Percentiles rank a stretch among this genome's conserved stretches.
phyloP scores from a whole-genome alignment of 208 protist species.

The Trypanosoma mega region DNA sequence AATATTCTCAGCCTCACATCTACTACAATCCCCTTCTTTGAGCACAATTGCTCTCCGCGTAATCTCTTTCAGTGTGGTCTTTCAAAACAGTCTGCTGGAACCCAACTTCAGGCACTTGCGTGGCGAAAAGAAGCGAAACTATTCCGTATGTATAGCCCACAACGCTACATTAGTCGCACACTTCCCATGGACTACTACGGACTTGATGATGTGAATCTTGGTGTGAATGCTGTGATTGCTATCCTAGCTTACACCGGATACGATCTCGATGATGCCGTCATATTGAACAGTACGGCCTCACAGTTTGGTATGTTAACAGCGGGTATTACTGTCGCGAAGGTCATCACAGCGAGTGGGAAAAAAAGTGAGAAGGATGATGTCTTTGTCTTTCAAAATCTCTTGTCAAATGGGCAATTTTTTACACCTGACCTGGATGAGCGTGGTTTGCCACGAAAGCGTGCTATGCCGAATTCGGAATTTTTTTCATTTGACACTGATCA shows the following conservation, averaged over 20 bases:
- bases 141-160: conserved; percentile 96
- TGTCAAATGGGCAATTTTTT: conserved; percentile 67
- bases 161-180: conserved; percentile 95
- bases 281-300: conserved; percentile 98
- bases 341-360: conserved; percentile 57
- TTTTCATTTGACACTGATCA: conserved; percentile 81
- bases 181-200: conserved; percentile 92
- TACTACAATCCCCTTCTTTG: conserved; percentile 98
- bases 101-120: conserved; percentile 88
- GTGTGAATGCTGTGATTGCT: conserved; percentile 99
- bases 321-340: conserved; percentile 92
- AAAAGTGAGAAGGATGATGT: conserved; percentile 50
- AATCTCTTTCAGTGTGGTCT: conserved; percentile 99
- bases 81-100: conserved; percentile 99
- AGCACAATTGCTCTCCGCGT: conserved; percentile 99
- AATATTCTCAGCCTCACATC: conserved; percentile 97
- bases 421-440: conserved; percentile 59
- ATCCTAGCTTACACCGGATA: conserved; percentile 99
- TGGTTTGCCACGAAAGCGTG: conserved; percentile 70
- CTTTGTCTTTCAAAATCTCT: conserved; percentile 87
- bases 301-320: conserved; percentile 98
- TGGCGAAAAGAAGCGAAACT: conserved; percentile 99
- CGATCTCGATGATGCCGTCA: conserved; percentile 99
- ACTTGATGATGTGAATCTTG: conserved; percentile 97
- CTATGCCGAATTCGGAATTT: conserved; percentile 33